Evolutionary conservation across 495 filamentous ascomycete genomes (phyloP).

Genomic region (Cladorrhinum samala): DNA sequence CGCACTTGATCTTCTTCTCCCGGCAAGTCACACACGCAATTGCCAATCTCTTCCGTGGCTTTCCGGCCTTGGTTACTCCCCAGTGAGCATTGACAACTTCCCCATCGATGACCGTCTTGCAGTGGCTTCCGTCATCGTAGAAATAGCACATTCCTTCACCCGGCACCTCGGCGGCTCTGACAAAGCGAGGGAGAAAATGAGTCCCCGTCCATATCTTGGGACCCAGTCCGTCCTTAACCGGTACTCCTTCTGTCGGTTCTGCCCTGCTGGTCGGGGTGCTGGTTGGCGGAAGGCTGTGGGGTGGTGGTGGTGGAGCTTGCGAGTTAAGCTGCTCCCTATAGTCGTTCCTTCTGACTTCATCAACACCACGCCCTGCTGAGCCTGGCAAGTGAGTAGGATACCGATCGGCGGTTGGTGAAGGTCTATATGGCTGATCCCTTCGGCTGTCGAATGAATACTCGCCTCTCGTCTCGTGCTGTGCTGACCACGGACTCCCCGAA

Average conservation of each 20-base stretch:
- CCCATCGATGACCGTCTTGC: conserved; percentile 78
- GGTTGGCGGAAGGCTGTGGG: conserved; percentile 27
- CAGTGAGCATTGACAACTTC: conserved; percentile 84
- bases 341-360: conserved; percentile 10
- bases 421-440: conserved; percentile 12
- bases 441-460: conserved; percentile 24
- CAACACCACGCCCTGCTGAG: conserved; percentile 15
- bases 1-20: conserved; percentile 96
- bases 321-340: conserved; percentile 27
- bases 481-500: conserved; percentile 22
- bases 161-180: conserved; percentile 54
- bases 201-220: conserved; percentile 58
- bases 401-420: conserved; percentile 15
- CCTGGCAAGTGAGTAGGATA: conserved; percentile 15
- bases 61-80: conserved; percentile 90
- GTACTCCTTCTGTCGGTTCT: conserved; percentile 33
- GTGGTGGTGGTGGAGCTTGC: conserved; percentile 14
- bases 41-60: conserved; percentile 80
- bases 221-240: conserved; percentile 48
- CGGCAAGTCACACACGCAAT: conserved; percentile 87
- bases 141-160: conserved; percentile 81
- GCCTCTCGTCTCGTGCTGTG: conserved; percentile 26
- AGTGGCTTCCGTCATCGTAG: conserved; percentile 80
- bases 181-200: conserved; percentile 54
- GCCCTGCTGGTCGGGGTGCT: conserved; percentile 33